Evolutionary conservation across 495 filamentous ascomycete genomes (phyloP).

Genomic region (Articulospora tetracladia): DNA sequence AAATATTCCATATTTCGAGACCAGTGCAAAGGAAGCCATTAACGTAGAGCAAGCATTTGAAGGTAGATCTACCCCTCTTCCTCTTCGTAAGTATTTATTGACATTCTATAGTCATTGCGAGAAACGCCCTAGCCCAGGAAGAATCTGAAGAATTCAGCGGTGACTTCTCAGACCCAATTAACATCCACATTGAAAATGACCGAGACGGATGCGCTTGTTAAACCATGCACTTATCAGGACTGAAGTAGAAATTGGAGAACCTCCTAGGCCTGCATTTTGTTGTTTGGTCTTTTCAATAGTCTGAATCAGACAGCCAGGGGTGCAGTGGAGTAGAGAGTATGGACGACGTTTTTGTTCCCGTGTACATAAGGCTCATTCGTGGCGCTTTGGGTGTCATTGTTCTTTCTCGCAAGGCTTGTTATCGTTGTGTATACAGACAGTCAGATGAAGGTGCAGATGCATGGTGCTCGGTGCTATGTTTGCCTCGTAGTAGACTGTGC

Average conservation of each 20-base stretch:
- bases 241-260: neutral
- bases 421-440: neutral
- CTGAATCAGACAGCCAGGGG: neutral
- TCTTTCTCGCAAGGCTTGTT: neutral
- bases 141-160: slow-evolving; percentile 90
- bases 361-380: slow-evolving; percentile 26
- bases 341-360: neutral
- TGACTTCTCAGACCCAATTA: slow-evolving; percentile 95
- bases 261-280: neutral
- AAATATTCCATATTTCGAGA: slow-evolving; percentile 97
- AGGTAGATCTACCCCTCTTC: slow-evolving; percentile 47
- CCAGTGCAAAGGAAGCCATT: slow-evolving; percentile 96
- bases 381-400: slow-evolving; percentile 20
- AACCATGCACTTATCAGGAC: neutral
- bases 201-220: slow-evolving; percentile 90
- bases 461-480: neutral
- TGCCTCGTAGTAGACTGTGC: neutral
- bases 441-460: neutral
- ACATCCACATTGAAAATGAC: slow-evolving; percentile 90
- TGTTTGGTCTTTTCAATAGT: slow-evolving; percentile 2
- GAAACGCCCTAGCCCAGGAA: slow-evolving; percentile 92
- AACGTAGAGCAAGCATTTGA: slow-evolving; percentile 99
- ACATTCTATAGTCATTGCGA: slow-evolving; percentile 73
- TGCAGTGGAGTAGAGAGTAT: neutral
- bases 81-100: neutral